Base-by-base conservation (phyloP, 2,329 filamentous ascomycete genomes). In the Pseudofabraea citricarpa region DNA sequence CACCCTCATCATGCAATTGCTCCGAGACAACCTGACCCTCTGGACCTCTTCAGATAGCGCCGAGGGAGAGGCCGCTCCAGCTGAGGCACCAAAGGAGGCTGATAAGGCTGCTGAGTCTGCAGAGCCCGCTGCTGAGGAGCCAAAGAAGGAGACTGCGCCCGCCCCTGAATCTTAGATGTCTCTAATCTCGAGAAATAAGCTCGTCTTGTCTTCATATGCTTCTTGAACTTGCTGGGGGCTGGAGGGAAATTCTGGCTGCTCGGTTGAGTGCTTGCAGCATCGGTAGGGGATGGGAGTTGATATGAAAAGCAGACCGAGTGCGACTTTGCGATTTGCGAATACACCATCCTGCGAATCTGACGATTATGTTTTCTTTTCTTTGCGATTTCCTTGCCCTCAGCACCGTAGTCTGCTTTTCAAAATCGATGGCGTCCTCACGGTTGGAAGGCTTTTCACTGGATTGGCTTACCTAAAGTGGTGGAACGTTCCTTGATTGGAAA, bases 1-100 rank as follows among this genome's bases (percentile, higher is more conserved):
- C 83, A 97, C 91, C 48, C 83, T 97, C 61, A 96, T 97, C 78
- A 97, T 96, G 91, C 91, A 97, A 79, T 81, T 97, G 51, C 86
- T 97, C 68, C 88, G 91, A 66, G 91, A 96, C 77, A 97, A 96
- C 81, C 79, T 97, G 52, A 96, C 90, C 56, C 85, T 96, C 70
- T 96, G 90, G 90, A 96, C 90, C 59, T 96, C 90, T 58, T 94
- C 90, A 48, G 90, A 95, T 67, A 87, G 80, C 60, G 83, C 76
- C 61, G 91, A 95, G 69, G 75, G 78, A 49, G 87, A 91, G 70
- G 73, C 67, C 54, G 62, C 64, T 44, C 58, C 73, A 46, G 72
- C 82, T 53, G 74, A 73, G 49, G 70, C 77, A 58, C 70, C 78
- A 38, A 82, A 84, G 74, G 82, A 87, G 63, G 75, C 79, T 63